These are phyloP conservation scores for Schizochytrium sp. DNA, from an alignment of 108 stramenopile species.

Conservation along the genomic window DNA sequence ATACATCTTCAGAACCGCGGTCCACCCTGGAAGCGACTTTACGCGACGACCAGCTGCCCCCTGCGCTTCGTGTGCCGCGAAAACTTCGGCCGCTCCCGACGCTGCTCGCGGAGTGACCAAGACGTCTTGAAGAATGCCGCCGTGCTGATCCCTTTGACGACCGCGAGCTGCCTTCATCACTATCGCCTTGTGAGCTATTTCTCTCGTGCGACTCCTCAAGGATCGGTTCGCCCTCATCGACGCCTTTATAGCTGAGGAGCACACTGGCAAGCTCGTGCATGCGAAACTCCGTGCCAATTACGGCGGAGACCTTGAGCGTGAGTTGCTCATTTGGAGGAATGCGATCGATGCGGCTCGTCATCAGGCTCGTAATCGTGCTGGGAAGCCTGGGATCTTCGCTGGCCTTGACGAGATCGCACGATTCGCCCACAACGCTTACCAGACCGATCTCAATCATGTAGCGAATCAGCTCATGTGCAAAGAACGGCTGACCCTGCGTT, in stretches of 20 bases:
- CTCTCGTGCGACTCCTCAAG: background rate
- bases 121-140: too few species aligned
- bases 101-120: too few species aligned
- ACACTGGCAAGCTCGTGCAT: background rate
- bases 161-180: too few species aligned
- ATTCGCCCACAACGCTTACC: background rate
- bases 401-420: background rate
- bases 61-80: too few species aligned
- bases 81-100: too few species aligned
- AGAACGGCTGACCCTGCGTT: background rate
- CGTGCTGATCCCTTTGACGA: too few species aligned
- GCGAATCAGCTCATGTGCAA: background rate
- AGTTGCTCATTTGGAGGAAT: background rate
- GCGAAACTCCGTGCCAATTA: background rate
- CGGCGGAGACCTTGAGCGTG: slow-evolving; percentile 2
- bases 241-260: background rate
- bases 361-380: background rate
- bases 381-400: background rate
- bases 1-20: too few species aligned
- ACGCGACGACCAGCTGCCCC: too few species aligned
- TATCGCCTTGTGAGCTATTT: too few species aligned
- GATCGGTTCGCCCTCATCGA: background rate
- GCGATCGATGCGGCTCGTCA: background rate
- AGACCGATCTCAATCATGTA: background rate
- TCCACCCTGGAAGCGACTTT: too few species aligned